Evolutionary conservation across 805 yeast species (phyloP), one percentile per base, ranked within the genome.

Genomic region (Yarrowia sp.): DNA sequence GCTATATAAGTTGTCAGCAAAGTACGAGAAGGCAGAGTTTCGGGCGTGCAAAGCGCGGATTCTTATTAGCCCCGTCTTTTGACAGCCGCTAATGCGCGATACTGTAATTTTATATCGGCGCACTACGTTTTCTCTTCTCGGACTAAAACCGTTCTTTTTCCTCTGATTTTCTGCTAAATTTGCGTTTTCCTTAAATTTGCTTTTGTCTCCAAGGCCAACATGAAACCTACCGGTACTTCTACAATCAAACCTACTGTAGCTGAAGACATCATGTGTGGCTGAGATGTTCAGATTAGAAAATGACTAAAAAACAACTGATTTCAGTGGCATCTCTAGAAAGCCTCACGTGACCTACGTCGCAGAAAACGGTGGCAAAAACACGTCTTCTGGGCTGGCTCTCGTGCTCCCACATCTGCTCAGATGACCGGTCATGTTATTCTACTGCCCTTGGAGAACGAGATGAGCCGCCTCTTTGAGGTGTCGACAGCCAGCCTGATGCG

Each of bases 401-500:
- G 56, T 32, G 39, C 4, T n/a, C 19, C 29, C 29, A 9, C 4
- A 13, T 8, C 29, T 6, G 39, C 39, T 22, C 56, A 47, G 13
- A 27, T 47, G 41, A 47, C 39, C 21, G n/a, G 56, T 47, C 56
- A 47, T 47, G 56, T 47, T 47, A 32, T 47, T 39, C 14, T 32
- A 14, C 14, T 31, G n/a, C 29, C 14, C n/a, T 14, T 3, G 9
- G 14, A 4, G 9, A 22, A 14, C 9, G 22, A 47, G 56, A 47
- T 29, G 33, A 44, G 22, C 4, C 4, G n/a, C 56, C 39, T 4
- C 12, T 14, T 19, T 24, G 56, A 33, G 39, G n/a, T n/a, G 19
- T 47, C 39, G 31, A 32, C 29, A 46, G 22, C 56, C 56, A 47
- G 56, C 56, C 56, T 32, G 38, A 47, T 22, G 39, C 3, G 38